These are phyloP conservation scores for Mycena filopes DNA, from an alignment of 768 basidiomycete genomes.

Conservation along the genomic window DNA sequence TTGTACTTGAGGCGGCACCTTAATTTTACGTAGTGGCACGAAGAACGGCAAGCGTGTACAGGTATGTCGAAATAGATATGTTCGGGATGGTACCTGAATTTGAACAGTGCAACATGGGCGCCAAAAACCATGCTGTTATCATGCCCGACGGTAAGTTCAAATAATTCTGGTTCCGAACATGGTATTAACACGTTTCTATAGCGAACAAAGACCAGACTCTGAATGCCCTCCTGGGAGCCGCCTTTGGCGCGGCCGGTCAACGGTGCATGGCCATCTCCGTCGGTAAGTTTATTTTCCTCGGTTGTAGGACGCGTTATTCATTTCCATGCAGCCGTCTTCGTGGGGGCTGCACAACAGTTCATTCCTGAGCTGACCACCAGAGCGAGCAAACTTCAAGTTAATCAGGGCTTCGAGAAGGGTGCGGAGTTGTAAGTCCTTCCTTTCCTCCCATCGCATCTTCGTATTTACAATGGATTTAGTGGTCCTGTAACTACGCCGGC, in stretches of 20 bases:
- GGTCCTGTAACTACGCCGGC: conserved; percentile 85
- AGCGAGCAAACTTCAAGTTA: conserved; percentile 80
- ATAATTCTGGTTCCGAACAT: background rate
- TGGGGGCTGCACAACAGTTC: conserved; percentile 84
- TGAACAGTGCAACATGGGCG: conserved; percentile 72
- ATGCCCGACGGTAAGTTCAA: conserved; percentile 86
- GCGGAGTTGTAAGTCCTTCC: conserved; percentile 77
- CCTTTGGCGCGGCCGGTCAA: conserved; percentile 97
- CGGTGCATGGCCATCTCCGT: conserved; percentile 97
- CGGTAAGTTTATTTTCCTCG: conserved; percentile 55
- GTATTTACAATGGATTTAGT: conserved; percentile 43
- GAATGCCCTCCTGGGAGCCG: conserved; percentile 93
- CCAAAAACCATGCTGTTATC: conserved; percentile 94
- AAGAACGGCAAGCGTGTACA: conserved; percentile 90
- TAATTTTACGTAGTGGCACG: conserved; percentile 66
- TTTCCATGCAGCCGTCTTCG: conserved; percentile 66
- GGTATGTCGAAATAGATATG: conserved; percentile 45
- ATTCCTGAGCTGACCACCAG: conserved; percentile 86
- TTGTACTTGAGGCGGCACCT: background rate
- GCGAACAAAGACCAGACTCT: conserved; percentile 93
- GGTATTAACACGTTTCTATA: conserved; percentile 38
- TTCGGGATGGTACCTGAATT: conserved; percentile 5
- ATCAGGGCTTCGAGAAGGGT: conserved; percentile 89
- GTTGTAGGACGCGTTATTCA: background rate
- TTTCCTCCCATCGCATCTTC: background rate